phyloP scores from a whole-genome alignment of 768 basidiomycete species.

The Tricholoma matsutake region DNA sequence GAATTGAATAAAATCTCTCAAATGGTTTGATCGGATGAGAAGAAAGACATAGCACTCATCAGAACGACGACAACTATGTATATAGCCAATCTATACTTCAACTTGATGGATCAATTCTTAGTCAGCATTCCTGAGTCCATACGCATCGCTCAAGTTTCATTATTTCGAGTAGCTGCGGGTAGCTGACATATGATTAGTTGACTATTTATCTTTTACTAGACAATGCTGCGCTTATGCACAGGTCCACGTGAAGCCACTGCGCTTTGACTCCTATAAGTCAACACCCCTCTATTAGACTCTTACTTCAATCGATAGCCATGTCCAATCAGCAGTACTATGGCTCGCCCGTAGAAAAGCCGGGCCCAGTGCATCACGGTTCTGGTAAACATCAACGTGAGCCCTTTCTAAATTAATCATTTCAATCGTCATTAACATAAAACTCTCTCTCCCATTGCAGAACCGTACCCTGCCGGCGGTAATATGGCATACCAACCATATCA shows the following conservation, averaged over 20 bases:
- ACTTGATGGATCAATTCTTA: too few species aligned
- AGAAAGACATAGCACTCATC: too few species aligned
- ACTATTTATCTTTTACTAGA: too few species aligned
- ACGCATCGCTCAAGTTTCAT: too few species aligned
- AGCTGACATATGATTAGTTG: neutral
- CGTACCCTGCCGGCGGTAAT: neutral
- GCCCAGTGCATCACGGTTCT: neutral
- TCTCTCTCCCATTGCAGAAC: neutral
- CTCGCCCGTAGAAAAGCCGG: neutral
- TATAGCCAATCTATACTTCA: too few species aligned
- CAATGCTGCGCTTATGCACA: neutral
- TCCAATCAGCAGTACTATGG: constrained; percentile 1
- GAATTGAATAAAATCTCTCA: too few species aligned
- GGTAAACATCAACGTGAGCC: neutral
- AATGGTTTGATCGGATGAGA: too few species aligned
- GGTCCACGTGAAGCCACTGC: neutral
- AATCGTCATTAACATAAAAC: neutral
- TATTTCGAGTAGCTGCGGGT: neutral
- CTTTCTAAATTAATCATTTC: neutral
- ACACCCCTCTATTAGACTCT: neutral
- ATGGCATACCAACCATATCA: neutral
- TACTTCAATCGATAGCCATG: neutral
- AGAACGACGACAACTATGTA: too few species aligned
- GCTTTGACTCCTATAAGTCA: neutral
- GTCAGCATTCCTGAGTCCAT: too few species aligned